Base-by-base conservation (phyloP, 345 rosid genomes). In the Dipteronia dyeriana region DNA sequence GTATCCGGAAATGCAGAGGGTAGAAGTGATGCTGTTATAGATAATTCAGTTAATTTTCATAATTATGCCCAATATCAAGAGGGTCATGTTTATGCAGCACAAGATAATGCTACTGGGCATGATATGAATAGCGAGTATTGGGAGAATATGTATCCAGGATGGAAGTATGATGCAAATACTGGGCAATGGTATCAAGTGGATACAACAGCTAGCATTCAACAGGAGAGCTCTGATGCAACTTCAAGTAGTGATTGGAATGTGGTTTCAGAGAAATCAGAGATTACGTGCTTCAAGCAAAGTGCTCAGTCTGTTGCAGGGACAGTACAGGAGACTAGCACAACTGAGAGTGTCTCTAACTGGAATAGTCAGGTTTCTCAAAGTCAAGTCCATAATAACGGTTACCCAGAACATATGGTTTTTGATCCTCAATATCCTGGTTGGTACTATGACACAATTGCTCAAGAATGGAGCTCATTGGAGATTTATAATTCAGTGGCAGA, bases 371-470 rank as follows among this genome's bases (percentile, higher is more conserved):
- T 76, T 81, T 82, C 94, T 16, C 86, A 34, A 34, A 34, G 38
- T 34, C 38, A 89, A 77, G 85, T 66, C 75, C 84, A 63, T 78
- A 80, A 90, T 81, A 89, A 86, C 81, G 98, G 91, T 49, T 91
- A 94, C 80, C 97, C 98, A 5, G 96, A 91, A 67, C 93, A 92
- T 80, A 94, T 97, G 94, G 75, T 84, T 63, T 97, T 94, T 88
- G 96, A 97, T 79, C 86, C 92, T 9, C 98, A 91, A 64, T 92
- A 88, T 79, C 99, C 98, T 51, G 99, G 94, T 78, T 97, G 97
- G 97, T 97, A 94, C 86, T 94, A 85, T 81, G 94, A 94, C 68
- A 86, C 88, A 56, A 79, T 89, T 83, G 82, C 82, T 34, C 89
- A 86, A 84, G 92, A 91, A 73, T 97, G 98, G 98, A 83, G 74